Conservation (phyloP, 805 yeast genomes). For the Wickerhamiella dianesei region DNA sequence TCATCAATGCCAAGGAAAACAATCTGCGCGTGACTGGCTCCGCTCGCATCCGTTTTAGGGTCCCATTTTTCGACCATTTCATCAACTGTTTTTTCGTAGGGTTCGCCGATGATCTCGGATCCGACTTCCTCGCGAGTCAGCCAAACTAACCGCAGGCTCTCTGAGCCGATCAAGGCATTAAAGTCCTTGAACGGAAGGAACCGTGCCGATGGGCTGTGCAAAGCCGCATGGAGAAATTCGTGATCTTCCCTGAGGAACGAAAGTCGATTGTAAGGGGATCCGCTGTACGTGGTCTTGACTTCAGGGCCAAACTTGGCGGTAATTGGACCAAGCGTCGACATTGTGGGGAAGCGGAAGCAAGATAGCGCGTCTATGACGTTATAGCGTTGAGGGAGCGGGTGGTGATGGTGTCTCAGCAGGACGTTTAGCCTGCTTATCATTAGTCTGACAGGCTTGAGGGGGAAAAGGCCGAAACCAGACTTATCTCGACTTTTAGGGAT, state of each 20-base stretch:
- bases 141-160: slow-evolving; percentile 22
- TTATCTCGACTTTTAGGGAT: too few relatives aligned
- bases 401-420: not conserved
- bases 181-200: slow-evolving; percentile 32
- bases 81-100: slow-evolving; percentile 20
- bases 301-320: slow-evolving; percentile 22
- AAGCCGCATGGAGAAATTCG: slow-evolving; percentile 36
- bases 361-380: not conserved
- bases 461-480: too few relatives aligned
- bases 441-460: not conserved
- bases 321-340: slow-evolving; percentile 15
- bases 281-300: slow-evolving; percentile 30
- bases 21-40: slow-evolving; percentile 18
- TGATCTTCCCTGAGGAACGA: slow-evolving; percentile 47
- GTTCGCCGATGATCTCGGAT: slow-evolving; percentile 25
- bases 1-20: slow-evolving; percentile 42
- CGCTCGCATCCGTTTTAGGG: slow-evolving; percentile 24
- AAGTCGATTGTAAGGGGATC: slow-evolving; percentile 47
- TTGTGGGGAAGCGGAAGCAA: too few relatives aligned
- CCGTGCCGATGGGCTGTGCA: slow-evolving; percentile 34
- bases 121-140: slow-evolving; percentile 23
- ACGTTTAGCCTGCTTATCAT: not conserved
- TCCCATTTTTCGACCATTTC: slow-evolving; percentile 26
- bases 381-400: not conserved
- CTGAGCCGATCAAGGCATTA: slow-evolving; percentile 17